phyloP scores from a whole-genome alignment of 2,329 filamentous ascomycete species.

The Epichloe hybrida region DNA sequence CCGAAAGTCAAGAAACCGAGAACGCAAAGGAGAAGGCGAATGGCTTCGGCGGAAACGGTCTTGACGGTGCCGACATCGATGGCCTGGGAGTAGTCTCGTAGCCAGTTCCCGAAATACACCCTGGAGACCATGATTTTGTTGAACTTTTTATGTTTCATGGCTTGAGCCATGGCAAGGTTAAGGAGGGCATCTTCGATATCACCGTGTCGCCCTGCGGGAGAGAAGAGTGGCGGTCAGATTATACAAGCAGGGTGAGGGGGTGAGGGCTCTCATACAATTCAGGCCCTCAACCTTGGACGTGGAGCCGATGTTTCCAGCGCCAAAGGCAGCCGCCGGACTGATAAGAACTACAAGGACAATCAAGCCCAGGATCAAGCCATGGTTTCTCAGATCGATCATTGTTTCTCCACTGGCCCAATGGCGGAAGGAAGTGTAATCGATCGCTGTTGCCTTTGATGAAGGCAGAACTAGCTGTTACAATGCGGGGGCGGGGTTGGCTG shows the following conservation, averaged over 20 bases:
- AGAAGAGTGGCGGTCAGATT: not conserved
- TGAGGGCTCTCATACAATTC: conserved; percentile 46
- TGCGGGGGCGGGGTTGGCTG: not conserved
- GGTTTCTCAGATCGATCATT: conserved; percentile 37
- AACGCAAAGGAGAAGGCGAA: conserved; percentile 77
- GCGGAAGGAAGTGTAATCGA: not conserved
- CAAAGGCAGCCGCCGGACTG: conserved; percentile 61
- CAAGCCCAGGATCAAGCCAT: conserved; percentile 39
- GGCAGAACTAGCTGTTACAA: not conserved
- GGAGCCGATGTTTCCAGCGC: conserved; percentile 77
- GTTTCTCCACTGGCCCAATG: not conserved
- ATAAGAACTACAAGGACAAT: conserved; percentile 53
- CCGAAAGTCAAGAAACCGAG: conserved; percentile 83
- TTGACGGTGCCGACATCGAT: conserved; percentile 90
- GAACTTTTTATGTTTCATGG: conserved; percentile 60
- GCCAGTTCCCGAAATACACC: conserved; percentile 95
- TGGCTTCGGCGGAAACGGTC: conserved; percentile 78
- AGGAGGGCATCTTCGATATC: conserved; percentile 89
- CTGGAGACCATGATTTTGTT: conserved; percentile 76
- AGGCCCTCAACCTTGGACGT: conserved; percentile 69
- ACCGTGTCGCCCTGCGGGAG: conserved; percentile 56
- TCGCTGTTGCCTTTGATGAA: not conserved
- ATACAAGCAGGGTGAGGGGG: not conserved
- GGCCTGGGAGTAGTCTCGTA: conserved; percentile 84
- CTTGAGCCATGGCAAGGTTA: conserved; percentile 45